These are phyloP conservation scores for Populus alba DNA, from an alignment of 345 rosid genomes.

Conservation along the genomic window DNA sequence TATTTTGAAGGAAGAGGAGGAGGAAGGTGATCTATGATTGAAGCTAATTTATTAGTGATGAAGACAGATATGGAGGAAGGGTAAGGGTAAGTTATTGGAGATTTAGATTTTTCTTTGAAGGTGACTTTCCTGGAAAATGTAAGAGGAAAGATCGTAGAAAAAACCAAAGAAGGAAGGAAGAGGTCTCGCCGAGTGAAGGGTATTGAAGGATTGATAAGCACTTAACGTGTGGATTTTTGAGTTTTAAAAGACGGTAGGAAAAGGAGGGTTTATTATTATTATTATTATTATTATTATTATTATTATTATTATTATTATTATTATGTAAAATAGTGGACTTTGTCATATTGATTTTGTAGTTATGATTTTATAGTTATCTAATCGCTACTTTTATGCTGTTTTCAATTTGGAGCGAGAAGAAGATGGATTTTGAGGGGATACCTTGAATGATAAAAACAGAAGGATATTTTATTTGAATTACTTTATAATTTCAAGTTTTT, in stretches of 20 bases:
- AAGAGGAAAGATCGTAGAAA: neutral
- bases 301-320: neutral
- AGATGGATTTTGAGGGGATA: neutral
- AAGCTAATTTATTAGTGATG: conserved; percentile 1
- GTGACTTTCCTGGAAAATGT: neutral
- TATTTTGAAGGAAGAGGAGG: neutral
- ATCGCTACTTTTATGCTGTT: neutral
- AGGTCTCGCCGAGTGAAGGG: neutral
- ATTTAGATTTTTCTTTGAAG: neutral
- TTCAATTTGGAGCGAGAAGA: neutral
- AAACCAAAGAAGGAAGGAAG: neutral
- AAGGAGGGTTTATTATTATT: neutral
- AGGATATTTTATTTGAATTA: too few relatives aligned
- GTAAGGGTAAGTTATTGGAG: neutral
- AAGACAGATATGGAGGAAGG: neutral
- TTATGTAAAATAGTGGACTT: neutral
- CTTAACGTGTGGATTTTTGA: neutral
- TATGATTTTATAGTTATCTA: neutral
- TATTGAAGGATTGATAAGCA: neutral
- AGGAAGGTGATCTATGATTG: too few relatives aligned
- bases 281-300: too few relatives aligned
- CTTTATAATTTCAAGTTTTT: too few relatives aligned
- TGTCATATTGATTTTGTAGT: conserved; percentile 11
- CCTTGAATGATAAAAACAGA: too few relatives aligned
- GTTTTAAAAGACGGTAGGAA: neutral